Evolutionary conservation across 2,329 filamentous ascomycete species (phyloP).

Genomic region (Botryotinia calthae): DNA sequence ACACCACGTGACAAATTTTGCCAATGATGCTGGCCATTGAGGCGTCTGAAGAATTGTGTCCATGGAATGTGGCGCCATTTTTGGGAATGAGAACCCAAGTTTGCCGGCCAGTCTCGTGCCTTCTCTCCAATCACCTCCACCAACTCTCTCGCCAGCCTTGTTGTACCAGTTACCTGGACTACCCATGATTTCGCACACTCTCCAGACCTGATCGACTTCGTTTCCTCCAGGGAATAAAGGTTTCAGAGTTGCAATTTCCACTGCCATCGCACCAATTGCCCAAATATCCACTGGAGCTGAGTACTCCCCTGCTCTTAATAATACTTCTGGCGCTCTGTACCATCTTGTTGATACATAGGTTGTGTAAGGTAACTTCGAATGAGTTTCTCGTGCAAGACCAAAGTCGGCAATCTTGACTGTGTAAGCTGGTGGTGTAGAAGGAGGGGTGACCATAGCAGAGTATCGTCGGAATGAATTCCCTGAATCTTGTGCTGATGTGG

Average conservation of each 20-base stretch:
- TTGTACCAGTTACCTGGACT: constrained; percentile 98
- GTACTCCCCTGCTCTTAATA: constrained; percentile 91
- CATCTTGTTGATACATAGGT: constrained; percentile 98
- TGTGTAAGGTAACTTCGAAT: constrained; percentile 94
- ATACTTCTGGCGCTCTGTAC: constrained; percentile 91
- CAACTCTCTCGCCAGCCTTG: constrained; percentile 81
- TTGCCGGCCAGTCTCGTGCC: constrained; percentile 90
- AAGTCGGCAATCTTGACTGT: constrained; percentile 99
- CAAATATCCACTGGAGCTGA: constrained; percentile 98
- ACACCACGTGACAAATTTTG: constrained; percentile 96
- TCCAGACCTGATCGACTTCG: constrained; percentile 98
- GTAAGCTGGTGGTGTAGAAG: constrained; percentile 88
- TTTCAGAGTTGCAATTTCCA: constrained; percentile 94
- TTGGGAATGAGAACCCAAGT: constrained; percentile 96
- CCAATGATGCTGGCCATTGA: constrained; percentile 85
- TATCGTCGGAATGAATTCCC: constrained; percentile 87
- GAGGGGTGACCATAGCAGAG: constrained; percentile 88
- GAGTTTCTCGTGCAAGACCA: constrained; percentile 92
- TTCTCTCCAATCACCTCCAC: constrained; percentile 96
- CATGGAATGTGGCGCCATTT: constrained; percentile 97
- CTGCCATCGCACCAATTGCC: constrained; percentile 97
- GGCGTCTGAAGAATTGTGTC: constrained; percentile 88
- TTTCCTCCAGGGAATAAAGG: constrained; percentile 96
- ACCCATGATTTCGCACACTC: constrained; percentile 98
- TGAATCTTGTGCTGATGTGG: constrained; percentile 76